A percentile compares a stretch with the other conserved stretches of the same genome.
Conservation (phyloP, 108 stramenopile genomes). For the Skeletonema potamos region DNA sequence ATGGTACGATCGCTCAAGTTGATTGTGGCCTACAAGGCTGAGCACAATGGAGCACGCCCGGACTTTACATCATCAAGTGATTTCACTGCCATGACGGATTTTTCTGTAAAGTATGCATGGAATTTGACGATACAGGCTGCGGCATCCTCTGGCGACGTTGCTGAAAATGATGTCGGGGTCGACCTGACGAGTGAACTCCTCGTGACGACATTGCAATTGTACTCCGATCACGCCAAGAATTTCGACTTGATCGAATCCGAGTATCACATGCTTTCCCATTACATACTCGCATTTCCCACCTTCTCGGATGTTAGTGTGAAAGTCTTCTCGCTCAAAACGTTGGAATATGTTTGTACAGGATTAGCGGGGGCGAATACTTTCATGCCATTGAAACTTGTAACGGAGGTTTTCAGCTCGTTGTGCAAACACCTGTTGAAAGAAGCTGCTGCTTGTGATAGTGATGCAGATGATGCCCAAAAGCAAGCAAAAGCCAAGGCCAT, state of each 20-base stretch:
- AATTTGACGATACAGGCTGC: constrained; percentile 19
- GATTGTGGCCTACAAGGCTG: constrained; percentile 52
- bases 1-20: constrained; percentile 71
- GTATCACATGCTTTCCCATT: constrained; percentile 79
- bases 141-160: constrained; percentile 12
- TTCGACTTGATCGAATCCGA: constrained; percentile 84
- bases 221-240: constrained; percentile 89
- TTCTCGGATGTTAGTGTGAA: constrained; percentile 85
- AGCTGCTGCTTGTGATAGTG: constrained; percentile 18
- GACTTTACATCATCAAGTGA: constrained; percentile 13
- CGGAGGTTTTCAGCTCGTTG: constrained; percentile 79
- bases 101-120: constrained; percentile 53
- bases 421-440: constrained; percentile 68
- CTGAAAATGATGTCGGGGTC: constrained; percentile 17
- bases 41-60: constrained; percentile 54
- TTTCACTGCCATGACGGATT: constrained; percentile 48
- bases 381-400: constrained; percentile 73
- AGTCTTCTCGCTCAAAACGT: constrained; percentile 86
- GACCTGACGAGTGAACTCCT: constrained; percentile 69
- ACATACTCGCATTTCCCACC: constrained; percentile 82
- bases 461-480: constrained; percentile 3
- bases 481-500: constrained; percentile 26
- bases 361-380: constrained; percentile 66
- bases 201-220: constrained; percentile 83
- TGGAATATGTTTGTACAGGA: constrained; percentile 91